Percentiles rank a stretch among this genome's conserved stretches.
phyloP scores from a whole-genome alignment of 495 filamentous ascomycete species.

The Penicillium cosmopolitanum region DNA sequence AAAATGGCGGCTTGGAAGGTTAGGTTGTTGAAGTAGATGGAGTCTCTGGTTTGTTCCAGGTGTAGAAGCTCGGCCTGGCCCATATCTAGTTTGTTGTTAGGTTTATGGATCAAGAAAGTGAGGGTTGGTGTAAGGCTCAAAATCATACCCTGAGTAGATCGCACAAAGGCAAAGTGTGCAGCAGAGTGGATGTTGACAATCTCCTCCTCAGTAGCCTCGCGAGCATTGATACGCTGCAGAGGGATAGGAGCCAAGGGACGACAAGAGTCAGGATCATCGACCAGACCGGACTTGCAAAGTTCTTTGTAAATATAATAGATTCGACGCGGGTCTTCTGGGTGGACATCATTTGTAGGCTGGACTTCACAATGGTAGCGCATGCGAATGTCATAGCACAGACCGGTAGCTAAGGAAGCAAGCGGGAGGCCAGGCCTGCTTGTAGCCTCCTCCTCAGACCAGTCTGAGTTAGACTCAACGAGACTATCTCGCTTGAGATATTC shows the following conservation, averaged over 20 bases:
- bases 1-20: conserved; percentile 81
- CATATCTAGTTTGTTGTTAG: conserved; percentile 42
- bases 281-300: conserved; percentile 75
- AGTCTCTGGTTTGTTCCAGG: conserved; percentile 70
- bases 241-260: conserved; percentile 57
- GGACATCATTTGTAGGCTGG: conserved; percentile 68
- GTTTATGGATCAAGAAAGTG: conserved; percentile 1
- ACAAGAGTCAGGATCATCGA: conserved; percentile 58
- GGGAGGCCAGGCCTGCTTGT: conserved; percentile 33
- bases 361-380: conserved; percentile 93
- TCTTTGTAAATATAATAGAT: conserved; percentile 89
- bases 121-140: conserved; percentile 5
- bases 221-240: conserved; percentile 74
- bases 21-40: conserved; percentile 84
- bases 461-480: conserved; percentile 42
- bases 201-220: conserved; percentile 75
- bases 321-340: conserved; percentile 91
- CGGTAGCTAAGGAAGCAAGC: conserved; percentile 59
- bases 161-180: conserved; percentile 77
- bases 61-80: conserved; percentile 64
- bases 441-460: conserved; percentile 45
- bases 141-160: conserved; percentile 54
- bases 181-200: conserved; percentile 75
- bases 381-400: conserved; percentile 85
- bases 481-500: conserved; percentile 38